These are phyloP conservation scores for Coemansia sp. DNA, from an alignment of 192 early-diverging fungal genomes.

Conservation along the genomic window DNA sequence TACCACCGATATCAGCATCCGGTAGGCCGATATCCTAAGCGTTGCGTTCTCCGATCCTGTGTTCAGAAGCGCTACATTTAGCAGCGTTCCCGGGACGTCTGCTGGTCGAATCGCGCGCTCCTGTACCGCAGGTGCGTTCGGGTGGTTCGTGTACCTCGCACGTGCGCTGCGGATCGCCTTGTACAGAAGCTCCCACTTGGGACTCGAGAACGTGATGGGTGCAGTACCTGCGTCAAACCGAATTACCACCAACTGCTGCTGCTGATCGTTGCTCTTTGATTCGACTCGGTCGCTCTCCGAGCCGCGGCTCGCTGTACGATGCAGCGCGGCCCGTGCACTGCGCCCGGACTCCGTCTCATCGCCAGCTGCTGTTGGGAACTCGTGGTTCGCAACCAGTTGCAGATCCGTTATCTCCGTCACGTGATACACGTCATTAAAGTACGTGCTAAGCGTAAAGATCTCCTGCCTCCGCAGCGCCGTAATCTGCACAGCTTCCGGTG, in stretches of 20 bases:
- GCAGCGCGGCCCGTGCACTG: constrained; percentile 30
- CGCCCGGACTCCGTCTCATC: constrained; percentile 9
- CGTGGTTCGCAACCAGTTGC: constrained; percentile 39
- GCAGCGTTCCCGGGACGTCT: constrained; percentile 87
- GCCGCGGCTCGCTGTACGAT: constrained; percentile 57
- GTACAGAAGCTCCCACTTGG: constrained; percentile 69
- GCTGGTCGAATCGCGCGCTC: constrained; percentile 79
- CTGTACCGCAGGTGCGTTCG: constrained; percentile 55
- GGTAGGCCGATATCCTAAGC: constrained; percentile 83
- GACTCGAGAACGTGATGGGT: constrained; percentile 67
- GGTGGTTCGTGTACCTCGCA: constrained; percentile 63
- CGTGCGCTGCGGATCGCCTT: constrained; percentile 74
- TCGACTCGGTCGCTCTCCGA: constrained; percentile 43
- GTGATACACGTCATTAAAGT: constrained; percentile 85
- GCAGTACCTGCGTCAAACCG: constrained; percentile 70
- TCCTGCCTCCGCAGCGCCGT: constrained; percentile 73
- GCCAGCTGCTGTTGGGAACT: constrained; percentile 26
- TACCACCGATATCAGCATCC: constrained; percentile 83
- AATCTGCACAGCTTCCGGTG: constrained; percentile 81
- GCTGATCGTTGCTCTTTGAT: constrained; percentile 9
- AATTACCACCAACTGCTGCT: constrained; percentile 73
- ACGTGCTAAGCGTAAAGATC: constrained; percentile 67
- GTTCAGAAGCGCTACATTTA: constrained; percentile 92
- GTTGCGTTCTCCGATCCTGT: constrained; percentile 79
- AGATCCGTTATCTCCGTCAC: constrained; percentile 81